These are phyloP conservation scores for Biscutella auriculata DNA, from an alignment of 441 rosid species.

Conservation along the genomic window DNA sequence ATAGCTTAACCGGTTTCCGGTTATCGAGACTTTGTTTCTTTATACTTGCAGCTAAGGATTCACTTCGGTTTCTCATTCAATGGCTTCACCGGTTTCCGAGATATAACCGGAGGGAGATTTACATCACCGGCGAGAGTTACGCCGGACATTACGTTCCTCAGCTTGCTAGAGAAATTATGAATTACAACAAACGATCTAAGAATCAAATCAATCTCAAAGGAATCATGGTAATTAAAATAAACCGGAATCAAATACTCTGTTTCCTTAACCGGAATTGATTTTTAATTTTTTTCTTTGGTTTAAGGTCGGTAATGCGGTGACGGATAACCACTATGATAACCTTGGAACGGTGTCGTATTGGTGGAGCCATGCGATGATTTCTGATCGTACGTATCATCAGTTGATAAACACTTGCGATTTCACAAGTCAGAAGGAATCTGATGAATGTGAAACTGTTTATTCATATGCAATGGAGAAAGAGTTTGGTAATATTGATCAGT, in stretches of 20 bases:
- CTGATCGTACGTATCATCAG: slow-evolving; percentile 70
- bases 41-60: slow-evolving; percentile 55
- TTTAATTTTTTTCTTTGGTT: no score
- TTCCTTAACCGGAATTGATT: background rate
- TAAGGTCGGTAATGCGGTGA: slow-evolving; percentile 97
- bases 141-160: slow-evolving; percentile 99
- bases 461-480: slow-evolving; percentile 88
- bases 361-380: slow-evolving; percentile 99
- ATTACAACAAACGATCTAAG: slow-evolving; percentile 41
- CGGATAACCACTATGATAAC: slow-evolving; percentile 83
- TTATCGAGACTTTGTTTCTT: background rate
- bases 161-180: slow-evolving; percentile 65
- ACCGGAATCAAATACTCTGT: background rate
- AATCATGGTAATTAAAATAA: slow-evolving; percentile 48
- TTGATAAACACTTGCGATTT: slow-evolving; percentile 79
- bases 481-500: slow-evolving; percentile 93
- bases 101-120: slow-evolving; percentile 58
- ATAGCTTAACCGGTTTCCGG: background rate
- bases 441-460: slow-evolving; percentile 76
- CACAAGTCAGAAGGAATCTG: slow-evolving; percentile 61
- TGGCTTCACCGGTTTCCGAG: slow-evolving; percentile 82
- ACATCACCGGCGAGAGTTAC: slow-evolving; percentile 85
- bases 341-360: slow-evolving; percentile 90
- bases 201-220: slow-evolving; percentile 69
- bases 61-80: slow-evolving; percentile 50